A percentile compares a stretch with the other conserved stretches of the same genome.
Evolutionary conservation across 805 yeast genomes (phyloP).

Genomic region (Sungouiella blattae): DNA sequence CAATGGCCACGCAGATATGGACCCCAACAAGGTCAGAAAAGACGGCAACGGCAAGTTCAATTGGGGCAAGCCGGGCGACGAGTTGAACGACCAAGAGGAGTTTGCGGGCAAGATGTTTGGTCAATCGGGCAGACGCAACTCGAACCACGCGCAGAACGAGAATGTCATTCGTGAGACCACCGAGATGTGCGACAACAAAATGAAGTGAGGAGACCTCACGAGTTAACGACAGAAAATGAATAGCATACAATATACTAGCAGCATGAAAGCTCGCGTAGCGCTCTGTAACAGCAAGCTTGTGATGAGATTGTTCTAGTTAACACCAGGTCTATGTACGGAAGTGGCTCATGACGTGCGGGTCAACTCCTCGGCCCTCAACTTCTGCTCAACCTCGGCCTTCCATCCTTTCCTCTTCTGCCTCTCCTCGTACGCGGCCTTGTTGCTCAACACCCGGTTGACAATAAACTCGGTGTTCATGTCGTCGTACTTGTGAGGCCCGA

Average conservation of each 20-base stretch:
- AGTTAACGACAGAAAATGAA: not conserved
- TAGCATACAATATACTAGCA: not conserved
- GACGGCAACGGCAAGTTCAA: slow-evolving; percentile 83
- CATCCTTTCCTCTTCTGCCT: slow-evolving; percentile 87
- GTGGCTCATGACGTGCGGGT: not conserved
- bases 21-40: slow-evolving; percentile 77
- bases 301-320: too few relatives aligned
- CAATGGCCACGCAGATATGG: slow-evolving; percentile 61
- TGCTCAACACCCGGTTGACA: slow-evolving; percentile 66
- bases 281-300: too few relatives aligned
- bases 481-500: slow-evolving; percentile 56
- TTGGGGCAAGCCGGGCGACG: slow-evolving; percentile 86
- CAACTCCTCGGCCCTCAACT: slow-evolving; percentile 24
- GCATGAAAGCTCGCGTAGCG: not conserved
- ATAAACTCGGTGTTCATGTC: slow-evolving; percentile 68
- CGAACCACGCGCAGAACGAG: slow-evolving; percentile 37
- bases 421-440: slow-evolving; percentile 71
- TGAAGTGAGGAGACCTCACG: not conserved
- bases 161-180: slow-evolving; percentile 21
- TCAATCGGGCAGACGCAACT: slow-evolving; percentile 33
- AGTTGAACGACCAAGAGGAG: slow-evolving; percentile 53
- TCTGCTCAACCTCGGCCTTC: slow-evolving; percentile 51
- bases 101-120: slow-evolving; percentile 11
- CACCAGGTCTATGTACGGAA: too few relatives aligned
- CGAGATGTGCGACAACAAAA: slow-evolving; percentile 11